phyloP scores from a whole-genome alignment of 768 basidiomycete species.

The Aureoboletus auriporus region DNA sequence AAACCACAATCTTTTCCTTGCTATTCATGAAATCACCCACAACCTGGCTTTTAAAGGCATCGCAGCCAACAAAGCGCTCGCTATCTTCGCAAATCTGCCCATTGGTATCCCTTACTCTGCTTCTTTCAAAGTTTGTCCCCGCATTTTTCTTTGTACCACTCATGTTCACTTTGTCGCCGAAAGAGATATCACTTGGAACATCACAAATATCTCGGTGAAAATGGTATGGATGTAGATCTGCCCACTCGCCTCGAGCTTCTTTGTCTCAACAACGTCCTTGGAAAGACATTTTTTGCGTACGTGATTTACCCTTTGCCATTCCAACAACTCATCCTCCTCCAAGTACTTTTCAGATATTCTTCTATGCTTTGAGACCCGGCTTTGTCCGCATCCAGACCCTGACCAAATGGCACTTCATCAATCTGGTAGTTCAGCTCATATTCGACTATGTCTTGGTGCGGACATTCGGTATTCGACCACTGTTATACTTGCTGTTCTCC shows the following conservation, averaged over 20 bases:
- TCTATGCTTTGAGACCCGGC: conserved; percentile 94
- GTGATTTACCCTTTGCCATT: conserved; percentile 19
- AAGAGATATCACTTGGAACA: conserved; percentile 94
- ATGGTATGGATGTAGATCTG: conserved; percentile 94
- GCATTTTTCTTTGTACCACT: neutral
- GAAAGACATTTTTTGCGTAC: conserved; percentile 97
- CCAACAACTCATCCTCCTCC: conserved; percentile 4
- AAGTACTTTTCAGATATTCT: conserved; percentile 96
- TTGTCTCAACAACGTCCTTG: conserved; percentile 89
- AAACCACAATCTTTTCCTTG: conserved; percentile 97
- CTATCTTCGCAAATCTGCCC: conserved; percentile 88
- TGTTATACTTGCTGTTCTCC: conserved; percentile 81
- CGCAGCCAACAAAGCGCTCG: conserved; percentile 77
- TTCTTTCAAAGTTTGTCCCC: conserved; percentile 76
- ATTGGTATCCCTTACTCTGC: conserved; percentile 95
- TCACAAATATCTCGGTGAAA: conserved; percentile 93
- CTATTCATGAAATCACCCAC: conserved; percentile 98
- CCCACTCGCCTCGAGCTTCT: conserved; percentile 84
- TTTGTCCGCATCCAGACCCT: conserved; percentile 82
- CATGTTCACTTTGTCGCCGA: conserved; percentile 5
- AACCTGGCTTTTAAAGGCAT: conserved; percentile 90
- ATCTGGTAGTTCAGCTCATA: conserved; percentile 61
- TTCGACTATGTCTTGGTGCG: conserved; percentile 70
- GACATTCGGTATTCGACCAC: conserved; percentile 40
- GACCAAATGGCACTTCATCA: conserved; percentile 82